Conservation (phyloP, 2,329 filamentous ascomycete genomes). For the Acrocalymma vagum region DNA sequence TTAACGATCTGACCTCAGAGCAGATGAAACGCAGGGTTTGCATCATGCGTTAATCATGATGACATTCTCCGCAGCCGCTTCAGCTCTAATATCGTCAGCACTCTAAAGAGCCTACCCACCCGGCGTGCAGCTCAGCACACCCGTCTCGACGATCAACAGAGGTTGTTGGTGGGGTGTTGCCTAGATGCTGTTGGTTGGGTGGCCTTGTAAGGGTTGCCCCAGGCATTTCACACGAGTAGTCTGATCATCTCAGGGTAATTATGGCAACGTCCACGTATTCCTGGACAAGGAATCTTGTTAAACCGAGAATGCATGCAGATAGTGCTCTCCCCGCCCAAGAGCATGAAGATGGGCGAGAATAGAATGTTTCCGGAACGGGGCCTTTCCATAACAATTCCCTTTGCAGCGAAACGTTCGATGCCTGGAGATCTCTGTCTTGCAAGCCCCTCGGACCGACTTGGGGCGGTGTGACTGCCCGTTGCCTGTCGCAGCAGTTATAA, state of each 20-base stretch:
- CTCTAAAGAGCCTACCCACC: slow-evolving; percentile 8
- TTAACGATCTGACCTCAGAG: slow-evolving; percentile 32
- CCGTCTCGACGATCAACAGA: slow-evolving; percentile 10
- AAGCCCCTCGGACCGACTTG: slow-evolving; percentile 13
- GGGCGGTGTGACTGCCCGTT: slow-evolving; percentile 27
- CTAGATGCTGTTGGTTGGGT: slow-evolving; percentile 7
- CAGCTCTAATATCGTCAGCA: slow-evolving; percentile 14
- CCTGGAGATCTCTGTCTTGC: slow-evolving; percentile 21
- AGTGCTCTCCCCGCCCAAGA: slow-evolving; percentile 13
- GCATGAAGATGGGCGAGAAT: slow-evolving; percentile 24
- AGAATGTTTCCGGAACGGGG: slow-evolving; percentile 26
- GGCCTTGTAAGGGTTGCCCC: slow-evolving; percentile 7
- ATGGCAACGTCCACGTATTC: slow-evolving; percentile 8
- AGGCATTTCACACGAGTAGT: slow-evolving; percentile 13
- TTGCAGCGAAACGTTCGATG: slow-evolving; percentile 26
- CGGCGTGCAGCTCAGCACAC: slow-evolving; percentile 14
- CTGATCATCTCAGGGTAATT: slow-evolving; percentile 20
- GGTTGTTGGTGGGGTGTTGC: slow-evolving; percentile 10
- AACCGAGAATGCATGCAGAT: slow-evolving; percentile 7
- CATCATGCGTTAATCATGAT: slow-evolving; percentile 31
- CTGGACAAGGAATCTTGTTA: neutral
- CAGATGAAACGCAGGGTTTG: slow-evolving; percentile 32
- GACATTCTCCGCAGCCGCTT: slow-evolving; percentile 16
- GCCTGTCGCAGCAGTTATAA: slow-evolving; percentile 7
- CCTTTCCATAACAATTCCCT: slow-evolving; percentile 23